Percentiles rank a stretch among this genome's conserved stretches.
phyloP scores from a whole-genome alignment of 768 basidiomycete genomes.

The Pleurotus cornucopiae region DNA sequence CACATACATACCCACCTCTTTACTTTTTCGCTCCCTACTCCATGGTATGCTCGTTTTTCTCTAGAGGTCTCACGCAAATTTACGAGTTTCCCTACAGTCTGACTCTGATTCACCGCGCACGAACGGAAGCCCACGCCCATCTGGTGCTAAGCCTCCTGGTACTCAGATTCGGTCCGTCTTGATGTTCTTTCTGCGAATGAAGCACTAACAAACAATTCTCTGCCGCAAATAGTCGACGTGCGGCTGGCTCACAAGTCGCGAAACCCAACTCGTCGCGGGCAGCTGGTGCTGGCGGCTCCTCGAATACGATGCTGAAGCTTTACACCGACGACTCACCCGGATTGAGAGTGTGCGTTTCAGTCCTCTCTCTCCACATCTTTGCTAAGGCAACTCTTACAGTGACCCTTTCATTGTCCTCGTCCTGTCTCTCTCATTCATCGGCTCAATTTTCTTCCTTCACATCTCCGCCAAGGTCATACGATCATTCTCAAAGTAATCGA shows the following conservation, averaged over 20 bases:
- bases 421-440: conserved; percentile 94
- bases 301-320: conserved; percentile 97
- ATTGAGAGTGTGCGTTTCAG: conserved; percentile 83
- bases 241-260: conserved; percentile 56
- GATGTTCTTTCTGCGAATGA: neutral
- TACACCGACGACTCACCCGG: conserved; percentile 99
- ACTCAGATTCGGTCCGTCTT: conserved; percentile 72
- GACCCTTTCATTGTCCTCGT: conserved; percentile 97
- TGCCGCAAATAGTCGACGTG: conserved; percentile 55
- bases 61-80: neutral
- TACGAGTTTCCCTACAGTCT: conserved; percentile 43
- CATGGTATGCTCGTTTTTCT: neutral
- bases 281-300: conserved; percentile 93
- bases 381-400: conserved; percentile 32
- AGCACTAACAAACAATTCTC: neutral
- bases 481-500: conserved; percentile 72
- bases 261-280: conserved; percentile 86
- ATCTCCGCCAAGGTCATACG: conserved; percentile 94
- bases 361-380: conserved; percentile 1
- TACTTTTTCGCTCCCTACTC: conserved; percentile 3
- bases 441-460: conserved; percentile 97
- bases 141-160: conserved; percentile 66
- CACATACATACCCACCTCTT: neutral
- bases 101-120: conserved; percentile 70
- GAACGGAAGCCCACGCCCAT: conserved; percentile 33